These are phyloP conservation scores for Hypoxylon cercidicola DNA, from an alignment of 495 filamentous ascomycete species.

Conservation along the genomic window DNA sequence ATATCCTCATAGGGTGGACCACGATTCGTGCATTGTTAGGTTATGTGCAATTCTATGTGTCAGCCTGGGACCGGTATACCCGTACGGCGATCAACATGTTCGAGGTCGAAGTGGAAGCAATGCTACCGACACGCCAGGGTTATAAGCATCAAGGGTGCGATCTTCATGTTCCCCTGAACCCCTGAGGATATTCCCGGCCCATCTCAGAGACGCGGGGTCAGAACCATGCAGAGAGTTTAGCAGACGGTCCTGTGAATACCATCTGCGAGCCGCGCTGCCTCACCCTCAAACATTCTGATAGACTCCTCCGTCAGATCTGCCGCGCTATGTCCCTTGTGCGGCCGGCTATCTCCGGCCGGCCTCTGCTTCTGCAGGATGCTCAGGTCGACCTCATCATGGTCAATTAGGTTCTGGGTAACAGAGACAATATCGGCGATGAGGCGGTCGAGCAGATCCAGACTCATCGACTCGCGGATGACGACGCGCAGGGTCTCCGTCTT, in stretches of 20 bases:
- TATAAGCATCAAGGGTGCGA: no score
- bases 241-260: constrained; percentile 71
- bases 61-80: background rate
- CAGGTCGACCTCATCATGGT: constrained; percentile 60
- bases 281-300: constrained; percentile 14
- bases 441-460: constrained; percentile 72
- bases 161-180: no score
- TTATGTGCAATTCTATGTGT: background rate
- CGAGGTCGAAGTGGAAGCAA: no score
- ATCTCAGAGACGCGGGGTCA: background rate
- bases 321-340: constrained; percentile 27
- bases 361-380: constrained; percentile 53
- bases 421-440: constrained; percentile 65
- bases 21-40: background rate
- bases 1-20: background rate
- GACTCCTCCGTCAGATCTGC: constrained; percentile 39
- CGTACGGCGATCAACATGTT: no score
- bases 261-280: constrained; percentile 58
- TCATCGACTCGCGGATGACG: constrained; percentile 76
- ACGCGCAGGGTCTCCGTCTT: constrained; percentile 75
- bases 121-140: no score
- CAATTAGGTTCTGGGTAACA: constrained; percentile 67
- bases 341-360: constrained; percentile 38
- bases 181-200: no score
- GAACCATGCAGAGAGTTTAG: constrained; percentile 37